Conservation (phyloP, 1,284 basidiomycete species). For the Flammula alnicola region DNA sequence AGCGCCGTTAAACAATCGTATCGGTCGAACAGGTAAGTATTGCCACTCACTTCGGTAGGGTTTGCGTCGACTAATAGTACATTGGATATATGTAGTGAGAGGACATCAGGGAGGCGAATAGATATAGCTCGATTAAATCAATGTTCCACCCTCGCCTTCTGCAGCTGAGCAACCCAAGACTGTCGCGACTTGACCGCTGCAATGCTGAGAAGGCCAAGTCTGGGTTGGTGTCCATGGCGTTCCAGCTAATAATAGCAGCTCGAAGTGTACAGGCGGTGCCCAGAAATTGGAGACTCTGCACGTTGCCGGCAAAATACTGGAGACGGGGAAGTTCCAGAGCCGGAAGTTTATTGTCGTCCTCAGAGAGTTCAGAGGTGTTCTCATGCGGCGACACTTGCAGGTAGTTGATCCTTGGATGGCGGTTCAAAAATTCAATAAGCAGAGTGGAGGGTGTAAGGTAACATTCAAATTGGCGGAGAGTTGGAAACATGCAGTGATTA, state of each 20-base stretch:
- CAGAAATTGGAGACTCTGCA: slow-evolving; percentile 32
- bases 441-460: slow-evolving; percentile 32
- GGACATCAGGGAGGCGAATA: slow-evolving; percentile 33
- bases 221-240: slow-evolving; percentile 30
- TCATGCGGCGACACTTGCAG: slow-evolving; percentile 39
- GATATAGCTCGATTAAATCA: slow-evolving; percentile 38
- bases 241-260: slow-evolving; percentile 40
- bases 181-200: slow-evolving; percentile 31
- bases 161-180: slow-evolving; percentile 37
- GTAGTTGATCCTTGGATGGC: slow-evolving; percentile 35
- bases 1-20: not conserved
- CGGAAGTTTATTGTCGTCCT: slow-evolving; percentile 11
- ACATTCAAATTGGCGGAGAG: slow-evolving; percentile 37
- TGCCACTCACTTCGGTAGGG: slow-evolving; percentile 28
- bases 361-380: slow-evolving; percentile 15
- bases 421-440: slow-evolving; percentile 37
- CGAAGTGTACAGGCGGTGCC: slow-evolving; percentile 29
- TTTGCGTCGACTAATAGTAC: slow-evolving; percentile 34
- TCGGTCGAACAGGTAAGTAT: not conserved
- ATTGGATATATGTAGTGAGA: slow-evolving; percentile 37
- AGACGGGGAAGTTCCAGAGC: slow-evolving; percentile 31
- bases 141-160: slow-evolving; percentile 41
- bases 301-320: slow-evolving; percentile 39
- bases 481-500: slow-evolving; percentile 27
- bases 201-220: slow-evolving; percentile 33